Evolutionary conservation across 345 rosid genomes (phyloP), one percentile per base, ranked within the genome.

Genomic region (Zanthoxylum bungeanum): DNA sequence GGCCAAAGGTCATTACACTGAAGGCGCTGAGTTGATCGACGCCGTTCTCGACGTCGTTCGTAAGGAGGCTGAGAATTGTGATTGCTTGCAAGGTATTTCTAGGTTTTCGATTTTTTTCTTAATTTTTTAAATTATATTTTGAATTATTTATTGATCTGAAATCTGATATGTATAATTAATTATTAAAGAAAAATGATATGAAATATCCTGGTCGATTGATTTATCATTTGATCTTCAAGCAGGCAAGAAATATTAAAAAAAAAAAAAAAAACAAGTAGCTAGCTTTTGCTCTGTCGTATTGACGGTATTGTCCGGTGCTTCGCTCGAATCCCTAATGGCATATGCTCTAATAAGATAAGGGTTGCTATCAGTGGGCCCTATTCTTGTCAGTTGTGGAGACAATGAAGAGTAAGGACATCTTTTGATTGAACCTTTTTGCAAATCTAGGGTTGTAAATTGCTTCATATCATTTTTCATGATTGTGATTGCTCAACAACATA

Each of bases 21-120:
- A 93, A 77, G 98, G 98, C 58, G 98, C 98, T 5, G 97, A 93
- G 69, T 83, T 93, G 70, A 93, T 93, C 34, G 98, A 93, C 69
- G 64, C 98, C 34, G 98, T 93, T 80, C 98, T 93, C 10, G 98
- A 93, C 77, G 97, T 93, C 72, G 98, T 93, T 58, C 89, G 98
- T 37, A 93, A 93, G 71, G 98, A 93, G 73, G 93, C 96, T 9
- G 98, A 93, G 90, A 93, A 93, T 73, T 93, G 98, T 55, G 98
- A 93, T 81, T 93, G 98, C 86, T 81, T 93, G 76, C 98, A 93
- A 89, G 98, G 98, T 92, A 77, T 36, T 5, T 14, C 9, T 47
- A 9, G 3, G 30, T 19, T 70, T 70, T 27, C 42, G 17, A 56
- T 0, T 42, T 7, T 17, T 4, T 2, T 11, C n/a, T n/a, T n/a